Conservation (phyloP, 2,329 filamentous ascomycete genomes). For the Dissoconium aciculare region DNA sequence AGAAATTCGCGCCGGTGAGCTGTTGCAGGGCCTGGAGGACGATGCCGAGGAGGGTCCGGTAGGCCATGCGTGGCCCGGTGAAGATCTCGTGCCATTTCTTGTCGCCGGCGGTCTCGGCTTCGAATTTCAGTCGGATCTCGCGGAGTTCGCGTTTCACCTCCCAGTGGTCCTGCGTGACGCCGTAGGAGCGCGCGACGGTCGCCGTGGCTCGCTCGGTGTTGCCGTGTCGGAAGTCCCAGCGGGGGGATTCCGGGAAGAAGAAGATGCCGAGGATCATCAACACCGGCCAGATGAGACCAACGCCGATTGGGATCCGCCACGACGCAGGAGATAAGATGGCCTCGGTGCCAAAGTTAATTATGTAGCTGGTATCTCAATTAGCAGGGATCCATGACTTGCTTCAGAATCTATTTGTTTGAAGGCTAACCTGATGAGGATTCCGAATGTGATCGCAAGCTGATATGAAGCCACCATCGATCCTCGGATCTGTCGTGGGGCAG, state of each 20-base stretch:
- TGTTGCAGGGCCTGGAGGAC: slow-evolving; percentile 51
- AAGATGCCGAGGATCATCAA: slow-evolving; percentile 40
- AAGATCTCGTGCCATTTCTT: slow-evolving; percentile 51
- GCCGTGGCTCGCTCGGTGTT: slow-evolving; percentile 36
- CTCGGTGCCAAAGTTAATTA: slow-evolving; percentile 47
- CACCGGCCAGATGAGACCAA: slow-evolving; percentile 42
- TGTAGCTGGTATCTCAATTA: no score
- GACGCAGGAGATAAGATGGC: slow-evolving; percentile 33
- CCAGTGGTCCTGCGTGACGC: slow-evolving; percentile 40
- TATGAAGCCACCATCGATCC: slow-evolving; percentile 50
- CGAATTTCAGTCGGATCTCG: slow-evolving; percentile 42
- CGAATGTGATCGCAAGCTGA: slow-evolving; percentile 55
- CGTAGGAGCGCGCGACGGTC: slow-evolving; percentile 41
- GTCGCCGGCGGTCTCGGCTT: slow-evolving; percentile 35
- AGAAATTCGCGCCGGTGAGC: slow-evolving; percentile 53
- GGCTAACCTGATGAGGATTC: slow-evolving; percentile 46
- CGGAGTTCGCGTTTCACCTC: slow-evolving; percentile 38
- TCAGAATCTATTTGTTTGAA: no score
- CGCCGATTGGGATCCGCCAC: slow-evolving; percentile 50
- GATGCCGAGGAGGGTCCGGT: slow-evolving; percentile 49
- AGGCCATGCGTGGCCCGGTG: slow-evolving; percentile 49
- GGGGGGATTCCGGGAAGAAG: slow-evolving; percentile 42
- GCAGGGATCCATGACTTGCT: no score
- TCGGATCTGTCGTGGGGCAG: slow-evolving; percentile 48
- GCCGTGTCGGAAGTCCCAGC: slow-evolving; percentile 43